Conservation (phyloP, 345 rosid genomes). For the Rhodamnia rubescens region DNA sequence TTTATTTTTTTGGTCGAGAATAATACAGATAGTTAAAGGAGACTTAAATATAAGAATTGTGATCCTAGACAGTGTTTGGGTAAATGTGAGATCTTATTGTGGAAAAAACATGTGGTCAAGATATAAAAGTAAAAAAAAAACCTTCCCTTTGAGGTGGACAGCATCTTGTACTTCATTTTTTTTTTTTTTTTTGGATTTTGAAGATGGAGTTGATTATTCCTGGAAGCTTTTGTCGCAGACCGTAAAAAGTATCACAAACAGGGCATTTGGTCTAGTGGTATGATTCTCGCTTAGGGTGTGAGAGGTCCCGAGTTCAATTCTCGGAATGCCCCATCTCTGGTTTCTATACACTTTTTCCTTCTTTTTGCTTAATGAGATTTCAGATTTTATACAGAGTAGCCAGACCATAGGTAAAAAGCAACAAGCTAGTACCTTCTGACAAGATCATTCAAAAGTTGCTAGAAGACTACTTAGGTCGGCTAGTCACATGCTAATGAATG, state of each 20-base stretch:
- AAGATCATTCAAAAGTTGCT: background rate
- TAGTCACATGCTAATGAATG: background rate
- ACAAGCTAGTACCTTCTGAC: background rate
- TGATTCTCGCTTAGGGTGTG: slow-evolving; percentile 91
- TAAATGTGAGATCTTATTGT: background rate
- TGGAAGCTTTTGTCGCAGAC: background rate
- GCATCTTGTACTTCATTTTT: background rate
- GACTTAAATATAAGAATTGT: background rate
- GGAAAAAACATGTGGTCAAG: background rate
- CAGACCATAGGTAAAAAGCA: background rate
- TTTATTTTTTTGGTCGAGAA: background rate
- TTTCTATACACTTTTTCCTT: background rate
- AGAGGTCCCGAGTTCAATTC: slow-evolving; percentile 47
- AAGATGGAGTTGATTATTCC: background rate
- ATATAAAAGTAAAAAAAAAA: background rate
- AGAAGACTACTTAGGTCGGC: background rate
- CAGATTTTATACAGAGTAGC: background rate
- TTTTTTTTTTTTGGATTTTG: background rate
- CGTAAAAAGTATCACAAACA: background rate
- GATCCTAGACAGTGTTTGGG: background rate
- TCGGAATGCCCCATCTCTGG: background rate
- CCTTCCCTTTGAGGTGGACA: background rate
- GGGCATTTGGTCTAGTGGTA: slow-evolving; percentile 92
- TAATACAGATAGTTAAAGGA: background rate
- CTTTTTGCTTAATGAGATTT: background rate